These are phyloP conservation scores for Golovinomyces cichoracearum DNA, from an alignment of 2,329 filamentous ascomycete species.

Conservation along the genomic window DNA sequence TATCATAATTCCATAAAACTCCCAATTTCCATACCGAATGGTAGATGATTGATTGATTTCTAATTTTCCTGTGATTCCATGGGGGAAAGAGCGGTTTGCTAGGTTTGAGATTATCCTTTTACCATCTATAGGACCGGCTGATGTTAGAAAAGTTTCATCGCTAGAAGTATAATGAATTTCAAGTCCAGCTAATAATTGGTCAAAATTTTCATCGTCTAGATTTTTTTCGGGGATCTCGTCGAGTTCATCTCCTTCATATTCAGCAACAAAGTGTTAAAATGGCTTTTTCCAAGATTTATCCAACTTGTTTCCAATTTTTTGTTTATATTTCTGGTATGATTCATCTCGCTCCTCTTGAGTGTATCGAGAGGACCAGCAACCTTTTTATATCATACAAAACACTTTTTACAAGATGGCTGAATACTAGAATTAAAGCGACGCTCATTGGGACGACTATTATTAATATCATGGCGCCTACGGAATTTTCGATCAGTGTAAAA, in stretches of 20 bases:
- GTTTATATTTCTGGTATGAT: background rate
- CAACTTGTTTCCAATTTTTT: background rate
- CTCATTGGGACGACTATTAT: background rate
- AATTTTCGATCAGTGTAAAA: conserved; percentile 1
- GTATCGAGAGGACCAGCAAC: background rate
- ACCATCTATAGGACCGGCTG: background rate
- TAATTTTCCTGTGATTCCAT: background rate
- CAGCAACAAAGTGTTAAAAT: background rate
- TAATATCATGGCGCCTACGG: background rate
- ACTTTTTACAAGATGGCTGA: background rate
- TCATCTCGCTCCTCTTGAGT: background rate
- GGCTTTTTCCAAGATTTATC: background rate
- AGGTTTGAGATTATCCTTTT: background rate
- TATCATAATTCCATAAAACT: conserved; percentile 1
- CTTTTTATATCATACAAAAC: background rate
- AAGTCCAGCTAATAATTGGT: background rate
- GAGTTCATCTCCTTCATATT: background rate
- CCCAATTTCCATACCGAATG: background rate
- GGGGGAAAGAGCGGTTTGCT: background rate
- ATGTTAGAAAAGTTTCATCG: background rate
- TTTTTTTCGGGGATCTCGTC: background rate
- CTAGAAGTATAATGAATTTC: background rate
- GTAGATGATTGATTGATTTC: background rate
- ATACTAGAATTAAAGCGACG: background rate
- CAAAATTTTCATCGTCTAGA: background rate